Percentiles rank a stretch among this genome's conserved stretches.
These are phyloP conservation scores for Trichophyton simii DNA, from an alignment of 2,329 filamentous ascomycete genomes.

Conservation along the genomic window DNA sequence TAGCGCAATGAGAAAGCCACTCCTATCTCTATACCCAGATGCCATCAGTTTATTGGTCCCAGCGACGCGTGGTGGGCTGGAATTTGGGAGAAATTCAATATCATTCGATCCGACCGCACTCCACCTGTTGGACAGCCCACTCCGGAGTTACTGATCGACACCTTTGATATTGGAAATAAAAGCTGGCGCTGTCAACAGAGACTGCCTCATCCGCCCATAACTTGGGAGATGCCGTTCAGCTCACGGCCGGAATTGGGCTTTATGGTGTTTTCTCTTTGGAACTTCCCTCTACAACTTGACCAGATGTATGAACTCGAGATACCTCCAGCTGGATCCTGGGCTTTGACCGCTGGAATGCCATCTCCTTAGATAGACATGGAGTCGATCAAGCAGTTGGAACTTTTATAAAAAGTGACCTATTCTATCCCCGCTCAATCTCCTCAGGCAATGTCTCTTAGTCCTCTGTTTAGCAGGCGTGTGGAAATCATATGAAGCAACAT, in stretches of 20 bases:
- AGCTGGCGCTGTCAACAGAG: constrained; percentile 25
- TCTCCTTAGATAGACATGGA: constrained; percentile 31
- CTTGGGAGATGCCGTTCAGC: constrained; percentile 28
- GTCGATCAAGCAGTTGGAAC: constrained; percentile 32
- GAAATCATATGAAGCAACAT: background rate
- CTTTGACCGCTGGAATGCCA: constrained; percentile 32
- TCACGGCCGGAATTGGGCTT: constrained; percentile 14
- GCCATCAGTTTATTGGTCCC: constrained; percentile 17
- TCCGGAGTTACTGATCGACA: constrained; percentile 21
- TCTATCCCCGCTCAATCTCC: constrained; percentile 19
- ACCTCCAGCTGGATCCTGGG: constrained; percentile 34
- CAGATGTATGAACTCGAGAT: constrained; percentile 38
- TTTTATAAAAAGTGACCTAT: constrained; percentile 43
- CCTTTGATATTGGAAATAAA: constrained; percentile 18
- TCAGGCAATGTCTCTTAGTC: too few relatives aligned
- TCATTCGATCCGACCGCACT: constrained; percentile 26
- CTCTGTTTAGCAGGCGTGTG: too few relatives aligned
- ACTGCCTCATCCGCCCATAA: constrained; percentile 41
- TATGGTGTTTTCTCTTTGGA: constrained; percentile 31
- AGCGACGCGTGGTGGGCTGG: constrained; percentile 19
- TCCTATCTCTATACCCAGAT: constrained; percentile 18
- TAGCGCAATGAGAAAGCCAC: background rate
- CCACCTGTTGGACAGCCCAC: constrained; percentile 19
- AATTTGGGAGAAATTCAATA: constrained; percentile 22
- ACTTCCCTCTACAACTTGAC: constrained; percentile 39